Percentiles rank a stretch among this genome's conserved stretches.
phyloP scores from a whole-genome alignment of 208 protist genomes.

The Trypanosoma avium region DNA sequence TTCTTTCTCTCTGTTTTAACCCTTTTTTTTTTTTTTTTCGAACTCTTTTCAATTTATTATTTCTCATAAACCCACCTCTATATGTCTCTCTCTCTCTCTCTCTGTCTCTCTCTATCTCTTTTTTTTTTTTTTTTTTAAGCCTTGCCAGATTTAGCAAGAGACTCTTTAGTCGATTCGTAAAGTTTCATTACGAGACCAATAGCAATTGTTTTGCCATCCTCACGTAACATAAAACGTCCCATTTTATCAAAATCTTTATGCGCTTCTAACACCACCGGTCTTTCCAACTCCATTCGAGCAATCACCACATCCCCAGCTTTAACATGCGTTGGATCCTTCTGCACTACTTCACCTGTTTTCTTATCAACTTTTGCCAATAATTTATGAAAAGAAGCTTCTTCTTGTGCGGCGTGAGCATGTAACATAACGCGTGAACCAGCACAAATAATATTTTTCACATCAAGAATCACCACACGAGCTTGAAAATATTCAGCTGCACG shows the following conservation, averaged over 20 bases:
- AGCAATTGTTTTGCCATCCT: constrained; percentile 92
- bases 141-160: constrained; percentile 44
- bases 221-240: constrained; percentile 96
- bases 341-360: constrained; percentile 88
- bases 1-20: not conserved
- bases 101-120: not conserved
- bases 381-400: constrained; percentile 92
- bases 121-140: not conserved
- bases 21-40: too few relatives aligned
- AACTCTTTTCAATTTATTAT: too few relatives aligned
- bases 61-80: too few relatives aligned
- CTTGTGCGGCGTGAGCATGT: constrained; percentile 93
- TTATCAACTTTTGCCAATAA: constrained; percentile 92
- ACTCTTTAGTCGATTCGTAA: constrained; percentile 81
- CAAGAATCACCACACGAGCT: constrained; percentile 93
- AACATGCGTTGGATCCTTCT: constrained; percentile 93
- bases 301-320: constrained; percentile 93
- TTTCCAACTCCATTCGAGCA: constrained; percentile 85
- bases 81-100: not conserved
- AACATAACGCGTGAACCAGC: constrained; percentile 93
- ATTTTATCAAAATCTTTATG: constrained; percentile 95
- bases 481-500: constrained; percentile 92
- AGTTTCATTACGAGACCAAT: constrained; percentile 90
- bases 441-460: constrained; percentile 95
- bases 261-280: constrained; percentile 89